These are phyloP conservation scores for Verticillium albo-atrum DNA, from an alignment of 2,329 filamentous ascomycete species.

Conservation along the genomic window DNA sequence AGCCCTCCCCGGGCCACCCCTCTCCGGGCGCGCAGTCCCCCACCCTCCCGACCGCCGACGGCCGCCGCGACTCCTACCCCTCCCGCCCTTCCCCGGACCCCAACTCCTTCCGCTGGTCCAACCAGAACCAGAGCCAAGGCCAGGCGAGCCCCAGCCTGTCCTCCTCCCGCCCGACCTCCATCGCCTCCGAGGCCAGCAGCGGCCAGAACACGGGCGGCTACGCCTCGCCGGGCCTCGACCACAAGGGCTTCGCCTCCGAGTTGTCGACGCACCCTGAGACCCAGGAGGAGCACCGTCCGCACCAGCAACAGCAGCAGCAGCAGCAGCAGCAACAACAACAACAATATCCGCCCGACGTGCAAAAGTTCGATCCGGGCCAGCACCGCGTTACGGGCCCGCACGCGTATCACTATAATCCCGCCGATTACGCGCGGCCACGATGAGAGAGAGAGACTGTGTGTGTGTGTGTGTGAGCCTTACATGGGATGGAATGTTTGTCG, in stretches of 20 bases:
- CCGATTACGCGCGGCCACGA: conserved; percentile 26
- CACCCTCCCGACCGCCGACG: conserved; percentile 12
- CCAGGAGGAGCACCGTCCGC: conserved; percentile 33
- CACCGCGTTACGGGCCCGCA: conserved; percentile 7
- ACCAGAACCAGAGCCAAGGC: conserved; percentile 14
- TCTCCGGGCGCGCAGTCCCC: conserved; percentile 10
- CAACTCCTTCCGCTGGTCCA: conserved; percentile 20
- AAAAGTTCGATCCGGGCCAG: conserved; percentile 9
- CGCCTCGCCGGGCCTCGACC: conserved; percentile 33
- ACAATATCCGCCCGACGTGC: neutral
- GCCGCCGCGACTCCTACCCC: conserved; percentile 19
- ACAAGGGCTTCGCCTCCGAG: conserved; percentile 36
- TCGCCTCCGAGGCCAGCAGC: conserved; percentile 22
- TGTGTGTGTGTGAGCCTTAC: neutral
- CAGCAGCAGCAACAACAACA: neutral
- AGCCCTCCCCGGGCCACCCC: conserved; percentile 13
- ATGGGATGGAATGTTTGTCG: too few species aligned
- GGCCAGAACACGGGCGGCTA: conserved; percentile 19
- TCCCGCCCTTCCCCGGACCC: conserved; percentile 20
- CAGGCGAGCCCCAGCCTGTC: conserved; percentile 20
- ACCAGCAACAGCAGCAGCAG: conserved; percentile 6
- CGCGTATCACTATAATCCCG: conserved; percentile 29
- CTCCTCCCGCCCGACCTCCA: conserved; percentile 29
- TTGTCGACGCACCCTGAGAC: conserved; percentile 44
- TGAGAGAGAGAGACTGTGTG: neutral